Evolutionary conservation across 73 alveolate species (phyloP), one percentile per base, ranked within the genome.

Genomic region (Paramecium biaurelia): DNA sequence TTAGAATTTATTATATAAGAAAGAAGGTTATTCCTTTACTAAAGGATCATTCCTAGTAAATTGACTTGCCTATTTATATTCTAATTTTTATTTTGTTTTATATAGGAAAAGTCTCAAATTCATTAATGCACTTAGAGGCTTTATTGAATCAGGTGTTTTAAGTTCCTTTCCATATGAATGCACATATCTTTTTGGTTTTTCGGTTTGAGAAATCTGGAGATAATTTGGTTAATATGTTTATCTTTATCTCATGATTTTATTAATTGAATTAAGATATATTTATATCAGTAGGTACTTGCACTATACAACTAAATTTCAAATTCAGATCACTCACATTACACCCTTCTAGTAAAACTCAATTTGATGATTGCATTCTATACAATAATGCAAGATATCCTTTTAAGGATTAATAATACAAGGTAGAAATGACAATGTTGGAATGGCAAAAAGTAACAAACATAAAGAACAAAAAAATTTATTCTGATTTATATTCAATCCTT

Each of bases 61-160:
- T 74, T 74, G 45, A 10, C 67, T 37, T 34, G 87, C 87, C 38
- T 34, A 2, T 41, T 74, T 74, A 41, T 74, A 74, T 35, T 74
- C 87, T 28, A 74, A 20, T n/a, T 74, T 34, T 37, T 74, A 18
- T 74, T 74, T 74, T 21, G 87, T 74, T 20, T 74, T 74, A 37
- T 74, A 74, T 4, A 74, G 59, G 67, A 74, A 74, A 74, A 74
- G 57, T 41, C 87, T 74, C 32, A 74, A 74, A 12, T 74, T 74
- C 59, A 41, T 74, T 12, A 74, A 41, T 1, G 87, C 67, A 41
- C 37, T 21, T 21, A 74, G 15, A 37, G 87, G 87, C 21, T 74
- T 74, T 37, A 74, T 32, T 26, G 41, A 30, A 12, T 63, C 84
- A 63, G 84, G 84, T 1, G 84, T 63, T 63, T 63, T 63, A 11